A percentile compares a stretch with the other conserved stretches of the same genome.
phyloP scores from a whole-genome alignment of 805 yeast genomes.

The Grigorovia yakushimaensis region DNA sequence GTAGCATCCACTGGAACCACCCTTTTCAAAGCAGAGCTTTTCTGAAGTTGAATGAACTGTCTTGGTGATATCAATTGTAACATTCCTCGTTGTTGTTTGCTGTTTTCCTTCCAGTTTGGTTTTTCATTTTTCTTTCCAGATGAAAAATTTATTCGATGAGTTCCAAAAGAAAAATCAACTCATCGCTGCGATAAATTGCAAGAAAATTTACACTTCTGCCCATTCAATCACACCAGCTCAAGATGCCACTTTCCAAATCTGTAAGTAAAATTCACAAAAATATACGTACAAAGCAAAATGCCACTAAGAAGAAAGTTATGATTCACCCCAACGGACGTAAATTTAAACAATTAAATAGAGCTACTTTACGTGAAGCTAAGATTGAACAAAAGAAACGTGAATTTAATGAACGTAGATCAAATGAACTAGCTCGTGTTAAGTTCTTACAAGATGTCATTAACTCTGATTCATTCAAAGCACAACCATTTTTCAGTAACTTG shows the following conservation, averaged over 20 bases:
- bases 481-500: slow-evolving; percentile 34
- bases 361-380: slow-evolving; percentile 76
- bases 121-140: too few species aligned
- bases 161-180: too few species aligned
- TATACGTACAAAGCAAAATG: slow-evolving; percentile 6
- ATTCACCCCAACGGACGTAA: slow-evolving; percentile 83
- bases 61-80: slow-evolving; percentile 24
- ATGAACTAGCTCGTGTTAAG: slow-evolving; percentile 47
- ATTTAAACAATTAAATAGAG: slow-evolving; percentile 72
- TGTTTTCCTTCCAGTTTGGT: not conserved
- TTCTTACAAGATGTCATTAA: slow-evolving; percentile 53
- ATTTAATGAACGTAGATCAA: slow-evolving; percentile 48
- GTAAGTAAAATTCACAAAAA: slow-evolving; percentile 26
- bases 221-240: too few species aligned
- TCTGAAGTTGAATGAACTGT: slow-evolving; percentile 16
- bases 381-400: slow-evolving; percentile 48
- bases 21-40: slow-evolving; percentile 16
- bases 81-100: not conserved
- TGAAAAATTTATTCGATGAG: slow-evolving; percentile 3
- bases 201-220: not conserved
- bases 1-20: slow-evolving; percentile 72
- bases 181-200: too few species aligned
- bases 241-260: slow-evolving; percentile 29
- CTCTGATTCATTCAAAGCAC: slow-evolving; percentile 31
- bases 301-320: slow-evolving; percentile 21